Percentiles rank a stretch among this genome's conserved stretches.
Conservation (phyloP, 2,329 filamentous ascomycete species). For the Periconia digitata region DNA sequence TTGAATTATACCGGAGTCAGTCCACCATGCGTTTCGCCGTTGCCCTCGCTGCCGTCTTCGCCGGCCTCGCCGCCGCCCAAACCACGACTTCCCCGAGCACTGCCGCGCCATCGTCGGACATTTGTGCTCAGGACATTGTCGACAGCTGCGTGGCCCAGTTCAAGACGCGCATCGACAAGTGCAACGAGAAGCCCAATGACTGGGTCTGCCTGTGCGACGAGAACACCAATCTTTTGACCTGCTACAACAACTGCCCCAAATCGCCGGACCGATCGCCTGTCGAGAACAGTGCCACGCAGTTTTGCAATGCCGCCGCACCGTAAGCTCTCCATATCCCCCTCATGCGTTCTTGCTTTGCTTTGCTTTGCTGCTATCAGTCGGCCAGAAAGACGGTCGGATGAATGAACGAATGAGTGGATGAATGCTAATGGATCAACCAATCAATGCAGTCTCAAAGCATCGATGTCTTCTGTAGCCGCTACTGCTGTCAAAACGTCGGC, state of each 20-base stretch:
- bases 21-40: conserved; percentile 41
- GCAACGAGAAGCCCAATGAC: conserved; percentile 46
- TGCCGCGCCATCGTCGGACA: conserved; percentile 18
- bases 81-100: conserved; percentile 31
- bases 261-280: conserved; percentile 41
- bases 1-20: too few relatives aligned
- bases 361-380: not conserved
- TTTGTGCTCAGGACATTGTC: conserved; percentile 51
- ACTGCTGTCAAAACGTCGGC: conserved; percentile 4
- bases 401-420: too few relatives aligned
- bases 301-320: conserved; percentile 48
- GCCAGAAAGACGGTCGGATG: too few relatives aligned
- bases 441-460: conserved; percentile 12
- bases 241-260: conserved; percentile 66
- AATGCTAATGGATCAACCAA: too few relatives aligned
- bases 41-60: conserved; percentile 31
- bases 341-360: not conserved
- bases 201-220: conserved; percentile 61
- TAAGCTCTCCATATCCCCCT: conserved; percentile 29
- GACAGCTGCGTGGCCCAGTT: conserved; percentile 50
- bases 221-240: conserved; percentile 57
- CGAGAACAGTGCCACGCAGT: conserved; percentile 38
- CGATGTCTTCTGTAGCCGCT: conserved; percentile 7
- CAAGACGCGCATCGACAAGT: conserved; percentile 46
- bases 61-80: conserved; percentile 45